These are phyloP conservation scores for Gonapodya sp. DNA, from an alignment of 192 early-diverging fungal genomes.

Conservation along the genomic window DNA sequence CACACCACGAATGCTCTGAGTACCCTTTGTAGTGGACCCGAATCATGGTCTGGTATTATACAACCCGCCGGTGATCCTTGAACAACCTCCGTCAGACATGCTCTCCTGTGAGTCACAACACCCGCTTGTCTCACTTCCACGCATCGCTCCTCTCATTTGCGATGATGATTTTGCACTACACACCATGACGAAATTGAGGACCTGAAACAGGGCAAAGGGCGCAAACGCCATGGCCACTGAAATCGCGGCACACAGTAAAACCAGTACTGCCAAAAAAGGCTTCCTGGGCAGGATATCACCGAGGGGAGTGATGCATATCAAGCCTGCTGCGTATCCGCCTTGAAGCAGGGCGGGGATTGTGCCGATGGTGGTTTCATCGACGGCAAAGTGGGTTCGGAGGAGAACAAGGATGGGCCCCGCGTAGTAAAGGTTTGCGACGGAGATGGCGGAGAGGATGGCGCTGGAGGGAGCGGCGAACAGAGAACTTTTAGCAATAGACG, in stretches of 20 bases:
- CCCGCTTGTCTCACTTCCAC: no score
- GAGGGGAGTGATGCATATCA: background rate
- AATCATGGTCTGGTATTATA: no score
- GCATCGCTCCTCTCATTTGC: no score
- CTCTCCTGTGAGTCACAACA: no score
- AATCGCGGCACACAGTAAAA: background rate
- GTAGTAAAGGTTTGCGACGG: background rate
- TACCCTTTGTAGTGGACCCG: no score
- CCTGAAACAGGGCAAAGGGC: background rate
- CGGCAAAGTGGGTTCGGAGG: background rate
- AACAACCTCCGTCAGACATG: no score
- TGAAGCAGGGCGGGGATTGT: background rate
- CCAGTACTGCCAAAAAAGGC: background rate
- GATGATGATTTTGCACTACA: no score
- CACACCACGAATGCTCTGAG: no score
- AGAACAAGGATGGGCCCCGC: background rate
- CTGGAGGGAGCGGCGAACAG: no score
- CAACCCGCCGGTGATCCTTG: no score
- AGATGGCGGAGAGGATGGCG: background rate
- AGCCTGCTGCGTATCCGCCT: background rate
- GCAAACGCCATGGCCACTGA: background rate
- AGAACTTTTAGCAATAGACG: no score
- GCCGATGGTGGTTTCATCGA: background rate
- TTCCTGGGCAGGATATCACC: constrained; percentile 2
- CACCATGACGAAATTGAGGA: background rate